Evolutionary conservation across 768 basidiomycete species (phyloP).

Genomic region (Rhizopogon vulgaris): DNA sequence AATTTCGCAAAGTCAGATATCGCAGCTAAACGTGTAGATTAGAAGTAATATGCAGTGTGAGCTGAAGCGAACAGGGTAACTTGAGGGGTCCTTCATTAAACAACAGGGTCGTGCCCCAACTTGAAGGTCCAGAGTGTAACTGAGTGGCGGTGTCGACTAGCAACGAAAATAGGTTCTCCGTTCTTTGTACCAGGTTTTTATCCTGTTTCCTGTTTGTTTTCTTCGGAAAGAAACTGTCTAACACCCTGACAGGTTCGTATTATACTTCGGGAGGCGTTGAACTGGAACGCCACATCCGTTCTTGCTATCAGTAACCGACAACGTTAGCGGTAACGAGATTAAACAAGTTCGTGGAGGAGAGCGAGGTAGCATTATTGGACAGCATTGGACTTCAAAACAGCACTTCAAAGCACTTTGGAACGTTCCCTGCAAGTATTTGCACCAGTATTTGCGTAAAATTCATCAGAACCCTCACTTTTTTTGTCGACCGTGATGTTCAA

Average conservation of each 20-base stretch:
- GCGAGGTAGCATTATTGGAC: not conserved
- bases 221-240: not conserved
- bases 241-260: not conserved
- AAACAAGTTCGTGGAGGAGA: not conserved
- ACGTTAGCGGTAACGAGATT: slow-evolving; percentile 1
- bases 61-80: no score
- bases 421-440: not conserved
- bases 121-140: not conserved
- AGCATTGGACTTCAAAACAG: not conserved
- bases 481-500: slow-evolving; percentile 13
- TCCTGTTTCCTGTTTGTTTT: not conserved
- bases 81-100: no score
- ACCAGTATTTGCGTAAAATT: not conserved
- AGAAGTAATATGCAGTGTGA: no score
- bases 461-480: not conserved
- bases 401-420: not conserved
- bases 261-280: not conserved
- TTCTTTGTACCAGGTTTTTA: not conserved
- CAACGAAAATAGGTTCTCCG: not conserved
- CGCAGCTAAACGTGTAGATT: no score
- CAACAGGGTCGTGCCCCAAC: no score
- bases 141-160: not conserved
- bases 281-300: not conserved
- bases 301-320: not conserved
- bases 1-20: no score